phyloP scores from a whole-genome alignment of 768 basidiomycete species.

The Tubosaeta brunneosetosa region DNA sequence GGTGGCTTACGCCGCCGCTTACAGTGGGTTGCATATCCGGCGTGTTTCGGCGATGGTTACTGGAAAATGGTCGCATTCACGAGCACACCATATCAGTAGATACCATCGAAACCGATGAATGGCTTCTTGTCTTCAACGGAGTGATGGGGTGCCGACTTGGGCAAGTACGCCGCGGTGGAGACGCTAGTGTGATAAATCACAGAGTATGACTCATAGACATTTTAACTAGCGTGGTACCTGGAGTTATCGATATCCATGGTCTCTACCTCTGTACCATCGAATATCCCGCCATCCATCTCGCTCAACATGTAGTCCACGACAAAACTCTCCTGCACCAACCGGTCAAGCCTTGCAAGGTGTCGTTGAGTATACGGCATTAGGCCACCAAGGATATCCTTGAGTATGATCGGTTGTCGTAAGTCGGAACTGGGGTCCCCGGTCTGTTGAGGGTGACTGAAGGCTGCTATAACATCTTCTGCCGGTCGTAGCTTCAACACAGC shows the following conservation, averaged over 20 bases:
- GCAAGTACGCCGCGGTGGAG: constrained; percentile 7
- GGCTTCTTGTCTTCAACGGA: constrained; percentile 67
- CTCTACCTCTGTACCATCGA: constrained; percentile 45
- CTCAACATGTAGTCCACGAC: constrained; percentile 85
- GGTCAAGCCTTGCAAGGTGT: constrained; percentile 81
- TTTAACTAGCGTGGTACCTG: constrained; percentile 7
- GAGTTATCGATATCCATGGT: constrained; percentile 39
- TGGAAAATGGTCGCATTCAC: constrained; percentile 52
- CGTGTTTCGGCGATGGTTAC: constrained; percentile 62
- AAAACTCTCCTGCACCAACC: constrained; percentile 91
- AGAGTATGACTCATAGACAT: constrained; percentile 5
- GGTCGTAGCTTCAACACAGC: constrained; percentile 74
- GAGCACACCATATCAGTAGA: constrained; percentile 42
- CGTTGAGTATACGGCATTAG: constrained; percentile 93
- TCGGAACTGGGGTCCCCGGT: constrained; percentile 21
- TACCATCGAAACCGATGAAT: constrained; percentile 50
- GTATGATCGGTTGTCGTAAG: constrained; percentile 26
- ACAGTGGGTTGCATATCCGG: constrained; percentile 68
- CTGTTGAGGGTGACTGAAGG: constrained; percentile 41
- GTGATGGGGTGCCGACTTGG: constrained; percentile 67
- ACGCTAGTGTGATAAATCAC: background rate
- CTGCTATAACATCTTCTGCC: constrained; percentile 66
- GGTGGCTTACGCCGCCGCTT: constrained; percentile 64
- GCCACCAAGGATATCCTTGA: constrained; percentile 78
- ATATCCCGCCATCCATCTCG: constrained; percentile 83